Percentiles rank a stretch among this genome's conserved stretches.
phyloP scores from a whole-genome alignment of 2,329 filamentous ascomycete genomes.

The Ceratocystis cacaofunesta region DNA sequence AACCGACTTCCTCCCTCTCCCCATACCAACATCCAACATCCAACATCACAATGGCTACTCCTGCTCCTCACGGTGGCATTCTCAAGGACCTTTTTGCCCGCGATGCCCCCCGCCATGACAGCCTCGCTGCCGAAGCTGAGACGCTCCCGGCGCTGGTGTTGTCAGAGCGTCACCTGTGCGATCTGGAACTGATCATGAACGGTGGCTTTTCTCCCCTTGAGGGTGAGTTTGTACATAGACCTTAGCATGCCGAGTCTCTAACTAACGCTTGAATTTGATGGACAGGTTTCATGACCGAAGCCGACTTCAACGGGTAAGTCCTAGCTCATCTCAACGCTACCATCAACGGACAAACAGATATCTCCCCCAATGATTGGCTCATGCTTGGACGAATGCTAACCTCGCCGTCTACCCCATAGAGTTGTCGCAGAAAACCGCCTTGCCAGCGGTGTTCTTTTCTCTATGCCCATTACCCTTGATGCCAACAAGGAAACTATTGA shows the following conservation, averaged over 20 bases:
- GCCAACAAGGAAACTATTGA: conserved; percentile 61
- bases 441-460: conserved; percentile 77
- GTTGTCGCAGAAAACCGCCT: conserved; percentile 84
- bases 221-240: conserved; percentile 42
- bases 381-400: neutral
- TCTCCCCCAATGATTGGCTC: neutral
- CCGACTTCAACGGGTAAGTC: conserved; percentile 81
- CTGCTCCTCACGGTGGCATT: conserved; percentile 67
- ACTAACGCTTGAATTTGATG: neutral
- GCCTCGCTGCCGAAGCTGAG: conserved; percentile 76
- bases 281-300: conserved; percentile 87
- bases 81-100: conserved; percentile 96
- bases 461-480: conserved; percentile 93
- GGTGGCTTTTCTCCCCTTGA: conserved; percentile 96
- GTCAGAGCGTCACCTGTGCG: conserved; percentile 88
- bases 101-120: conserved; percentile 66
- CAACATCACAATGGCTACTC: conserved; percentile 42
- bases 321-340: neutral
- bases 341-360: neutral
- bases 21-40: neutral
- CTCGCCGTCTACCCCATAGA: conserved; percentile 29
- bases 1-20: neutral
- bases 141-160: conserved; percentile 70
- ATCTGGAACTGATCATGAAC: conserved; percentile 92
- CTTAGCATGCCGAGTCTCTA: neutral